phyloP scores from a whole-genome alignment of 495 filamentous ascomycete species.

The Alectoria sarmentosa region DNA sequence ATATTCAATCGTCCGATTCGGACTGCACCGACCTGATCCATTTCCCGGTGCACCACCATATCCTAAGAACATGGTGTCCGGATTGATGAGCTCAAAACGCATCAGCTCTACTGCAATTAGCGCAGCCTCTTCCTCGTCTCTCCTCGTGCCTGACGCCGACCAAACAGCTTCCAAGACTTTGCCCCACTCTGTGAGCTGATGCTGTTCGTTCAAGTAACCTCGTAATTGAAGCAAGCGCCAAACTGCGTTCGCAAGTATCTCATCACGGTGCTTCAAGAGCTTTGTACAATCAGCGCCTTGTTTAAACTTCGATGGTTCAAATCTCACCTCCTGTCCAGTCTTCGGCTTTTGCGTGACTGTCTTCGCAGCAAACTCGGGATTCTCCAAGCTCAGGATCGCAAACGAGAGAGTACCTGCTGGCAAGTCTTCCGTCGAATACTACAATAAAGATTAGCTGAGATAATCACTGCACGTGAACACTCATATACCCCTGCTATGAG shows the following conservation, averaged over 20 bases:
- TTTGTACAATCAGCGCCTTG: slow-evolving; percentile 28
- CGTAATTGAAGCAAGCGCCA: slow-evolving; percentile 88
- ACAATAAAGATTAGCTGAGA: background rate
- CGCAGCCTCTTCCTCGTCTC: slow-evolving; percentile 52
- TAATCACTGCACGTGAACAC: background rate
- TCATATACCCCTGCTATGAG: slow-evolving; percentile 19
- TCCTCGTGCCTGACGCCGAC: slow-evolving; percentile 47
- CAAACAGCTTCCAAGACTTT: slow-evolving; percentile 64
- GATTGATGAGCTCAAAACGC: slow-evolving; percentile 68
- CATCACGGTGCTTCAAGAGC: slow-evolving; percentile 52
- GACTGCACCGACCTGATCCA: slow-evolving; percentile 41
- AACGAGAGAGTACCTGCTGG: slow-evolving; percentile 38
- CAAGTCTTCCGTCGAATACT: slow-evolving; percentile 16
- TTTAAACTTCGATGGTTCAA: background rate
- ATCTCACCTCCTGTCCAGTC: slow-evolving; percentile 27
- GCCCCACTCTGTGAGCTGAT: slow-evolving; percentile 80
- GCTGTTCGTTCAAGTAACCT: slow-evolving; percentile 72
- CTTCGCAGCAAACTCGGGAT: slow-evolving; percentile 56
- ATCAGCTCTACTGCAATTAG: slow-evolving; percentile 78
- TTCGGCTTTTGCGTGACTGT: slow-evolving; percentile 49
- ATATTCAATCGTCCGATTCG: background rate
- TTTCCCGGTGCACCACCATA: slow-evolving; percentile 54
- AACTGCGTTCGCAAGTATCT: slow-evolving; percentile 68
- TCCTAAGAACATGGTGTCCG: slow-evolving; percentile 47
- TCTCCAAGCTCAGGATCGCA: slow-evolving; percentile 49